Evolutionary conservation across 371 early-diverging fungal species (phyloP).

Genomic region (Mucor indicus): DNA sequence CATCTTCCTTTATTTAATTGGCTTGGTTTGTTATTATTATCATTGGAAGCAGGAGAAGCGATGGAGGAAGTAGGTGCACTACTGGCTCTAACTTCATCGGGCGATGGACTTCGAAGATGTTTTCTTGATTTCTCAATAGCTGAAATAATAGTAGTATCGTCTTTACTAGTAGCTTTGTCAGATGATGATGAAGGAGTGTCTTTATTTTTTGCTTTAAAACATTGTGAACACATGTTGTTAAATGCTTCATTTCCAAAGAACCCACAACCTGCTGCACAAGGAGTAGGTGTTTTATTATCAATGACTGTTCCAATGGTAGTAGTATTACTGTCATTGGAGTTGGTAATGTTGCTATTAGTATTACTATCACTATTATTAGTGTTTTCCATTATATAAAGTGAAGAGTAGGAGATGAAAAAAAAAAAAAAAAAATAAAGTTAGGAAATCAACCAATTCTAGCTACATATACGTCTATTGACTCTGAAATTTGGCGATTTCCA

Average conservation of each 20-base stretch:
- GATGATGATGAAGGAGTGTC: not conserved
- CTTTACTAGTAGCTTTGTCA: too few species aligned
- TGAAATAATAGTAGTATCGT: not conserved
- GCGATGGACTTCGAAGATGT: constrained; percentile 33
- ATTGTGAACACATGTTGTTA: constrained; percentile 80
- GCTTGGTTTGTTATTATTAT: constrained; percentile 33
- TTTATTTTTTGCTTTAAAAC: constrained; percentile 54
- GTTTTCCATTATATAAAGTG: constrained; percentile 41
- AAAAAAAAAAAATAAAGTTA: constrained; percentile 4
- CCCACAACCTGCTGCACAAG: constrained; percentile 64
- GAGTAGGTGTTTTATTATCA: constrained; percentile 45
- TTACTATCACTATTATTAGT: too few species aligned
- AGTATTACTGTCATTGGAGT: constrained; percentile 10
- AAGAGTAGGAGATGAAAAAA: constrained; percentile 2
- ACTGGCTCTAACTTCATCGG: constrained; percentile 8
- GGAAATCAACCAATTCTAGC: too few species aligned
- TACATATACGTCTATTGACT: too few species aligned
- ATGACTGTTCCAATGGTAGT: too few species aligned
- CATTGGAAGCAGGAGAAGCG: constrained; percentile 22
- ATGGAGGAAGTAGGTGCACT: constrained; percentile 19
- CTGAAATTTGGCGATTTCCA: too few species aligned
- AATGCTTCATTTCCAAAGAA: constrained; percentile 59
- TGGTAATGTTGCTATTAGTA: too few species aligned
- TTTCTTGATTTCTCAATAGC: constrained; percentile 16
- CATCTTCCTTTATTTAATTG: constrained; percentile 76